Evolutionary conservation across 441 rosid genomes (phyloP).

Genomic region (Syzygium malaccense): DNA sequence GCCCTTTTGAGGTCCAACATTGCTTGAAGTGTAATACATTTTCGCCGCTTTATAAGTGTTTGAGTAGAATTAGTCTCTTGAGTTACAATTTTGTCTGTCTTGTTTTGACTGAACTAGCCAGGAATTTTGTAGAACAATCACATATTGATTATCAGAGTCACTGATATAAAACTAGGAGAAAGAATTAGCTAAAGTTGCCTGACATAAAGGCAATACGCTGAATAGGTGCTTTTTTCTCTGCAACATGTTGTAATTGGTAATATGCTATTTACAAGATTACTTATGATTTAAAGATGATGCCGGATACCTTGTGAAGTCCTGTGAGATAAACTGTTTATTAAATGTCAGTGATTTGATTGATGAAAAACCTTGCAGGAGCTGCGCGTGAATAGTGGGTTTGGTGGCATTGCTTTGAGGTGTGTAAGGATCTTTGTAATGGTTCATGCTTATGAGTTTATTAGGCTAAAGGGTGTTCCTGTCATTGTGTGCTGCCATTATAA

Average conservation of each 20-base stretch:
- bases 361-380: slow-evolving; percentile 58
- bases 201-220: background rate
- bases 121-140: background rate
- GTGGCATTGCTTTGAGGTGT: slow-evolving; percentile 91
- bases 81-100: background rate
- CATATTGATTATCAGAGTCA: background rate
- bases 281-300: background rate
- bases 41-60: background rate
- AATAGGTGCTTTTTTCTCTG: background rate
- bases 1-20: background rate
- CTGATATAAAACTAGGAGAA: background rate
- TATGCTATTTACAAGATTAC: background rate
- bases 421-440: background rate
- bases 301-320: background rate
- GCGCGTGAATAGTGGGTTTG: slow-evolving; percentile 71
- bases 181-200: background rate
- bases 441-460: background rate
- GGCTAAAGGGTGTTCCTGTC: background rate
- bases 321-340: background rate
- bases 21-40: background rate
- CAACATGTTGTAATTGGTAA: background rate
- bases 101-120: background rate
- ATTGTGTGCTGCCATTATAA: background rate
- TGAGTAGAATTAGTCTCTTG: background rate
- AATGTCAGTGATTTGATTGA: slow-evolving; percentile 1